Base-by-base conservation (phyloP, 805 yeast species). In the Candida piceae region DNA sequence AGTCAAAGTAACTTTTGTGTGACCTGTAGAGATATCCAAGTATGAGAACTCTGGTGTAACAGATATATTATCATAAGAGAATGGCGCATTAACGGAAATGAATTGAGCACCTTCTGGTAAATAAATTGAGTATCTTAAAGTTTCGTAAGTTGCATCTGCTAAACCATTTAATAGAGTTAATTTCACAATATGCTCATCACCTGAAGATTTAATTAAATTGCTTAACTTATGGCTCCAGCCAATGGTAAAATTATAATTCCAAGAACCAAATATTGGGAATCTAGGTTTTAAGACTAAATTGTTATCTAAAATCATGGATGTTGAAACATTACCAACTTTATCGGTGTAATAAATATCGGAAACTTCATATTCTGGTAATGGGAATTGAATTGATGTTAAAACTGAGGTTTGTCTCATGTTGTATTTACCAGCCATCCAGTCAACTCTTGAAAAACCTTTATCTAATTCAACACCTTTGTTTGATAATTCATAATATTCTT, bases 191-290 rank as follows among this genome's bases (percentile, higher is more conserved):
- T 76, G 85, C 11, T 66, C 60, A 40, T 74, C 78, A 13, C 62
- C 63, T 9, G 65, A 64, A 16, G 58, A 51, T 48, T 63, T 77
- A 35, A 84, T 66, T 47, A 71, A 80, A 31, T 74, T 63, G 12
- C 64, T 52, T 29, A 89, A 62, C 16, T 69, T 64, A 45, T 77
- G 74, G 34, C 80, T 76, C 96, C 96, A 93, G n/a, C 97, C 97
- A 49, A 90, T 62, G 16, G 97, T 93, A 69, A 86, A 93, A 63
- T 90, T 87, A 63, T 87, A 90, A 52, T 80, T 73, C 98, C 98
- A 93, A 29, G 89, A 94, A 33, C 98, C 98, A 62, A 86, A 84
- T 6, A 93, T 58, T n/a, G 98, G 98, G 67, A 69, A 93, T 59
- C 98, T 74, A 39, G 97, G 97, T 53, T 73, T 76, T 46, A 93